A percentile compares a stretch with the other conserved stretches of the same genome.
Conservation (phyloP, 2,329 filamentous ascomycete genomes). For the Venturia carpophila region DNA sequence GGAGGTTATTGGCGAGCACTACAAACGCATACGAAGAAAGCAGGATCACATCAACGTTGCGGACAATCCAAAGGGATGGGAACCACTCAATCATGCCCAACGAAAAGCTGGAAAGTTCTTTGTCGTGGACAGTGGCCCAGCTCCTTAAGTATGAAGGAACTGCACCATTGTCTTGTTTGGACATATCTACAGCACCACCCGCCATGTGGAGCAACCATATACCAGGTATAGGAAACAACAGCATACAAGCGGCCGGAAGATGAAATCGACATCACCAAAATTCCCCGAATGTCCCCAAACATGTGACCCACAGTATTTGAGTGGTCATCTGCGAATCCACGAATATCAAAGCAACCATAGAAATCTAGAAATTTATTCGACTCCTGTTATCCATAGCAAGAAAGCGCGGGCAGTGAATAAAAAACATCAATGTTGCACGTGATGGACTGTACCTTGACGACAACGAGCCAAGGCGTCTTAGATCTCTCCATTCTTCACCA, state of each 20-base stretch:
- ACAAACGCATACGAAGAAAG: conserved; percentile 43
- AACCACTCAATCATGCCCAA: conserved; percentile 59
- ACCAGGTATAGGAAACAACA: too few species aligned
- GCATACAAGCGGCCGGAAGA: too few species aligned
- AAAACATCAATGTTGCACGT: too few species aligned
- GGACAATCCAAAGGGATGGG: conserved; percentile 54
- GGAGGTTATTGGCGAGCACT: conserved; percentile 48
- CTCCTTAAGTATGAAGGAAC: not conserved
- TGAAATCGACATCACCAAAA: too few species aligned
- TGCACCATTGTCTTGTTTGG: not conserved
- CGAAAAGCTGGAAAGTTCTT: conserved; percentile 66
- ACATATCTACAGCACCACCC: not conserved
- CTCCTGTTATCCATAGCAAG: too few species aligned
- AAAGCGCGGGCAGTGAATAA: too few species aligned
- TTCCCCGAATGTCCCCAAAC: too few species aligned
- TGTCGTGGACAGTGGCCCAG: conserved; percentile 54
- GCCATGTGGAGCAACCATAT: too few species aligned
- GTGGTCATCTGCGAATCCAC: too few species aligned
- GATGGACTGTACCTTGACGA: not conserved
- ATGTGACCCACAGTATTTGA: too few species aligned
- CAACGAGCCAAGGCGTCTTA: not conserved
- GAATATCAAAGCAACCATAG: too few species aligned
- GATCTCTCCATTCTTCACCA: not conserved
- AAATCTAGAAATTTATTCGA: too few species aligned
- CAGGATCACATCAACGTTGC: conserved; percentile 29